Percentiles rank a stretch among this genome's conserved stretches.
These are phyloP conservation scores for Lachnellula suecica DNA, from an alignment of 2,329 filamentous ascomycete genomes.

Conservation along the genomic window DNA sequence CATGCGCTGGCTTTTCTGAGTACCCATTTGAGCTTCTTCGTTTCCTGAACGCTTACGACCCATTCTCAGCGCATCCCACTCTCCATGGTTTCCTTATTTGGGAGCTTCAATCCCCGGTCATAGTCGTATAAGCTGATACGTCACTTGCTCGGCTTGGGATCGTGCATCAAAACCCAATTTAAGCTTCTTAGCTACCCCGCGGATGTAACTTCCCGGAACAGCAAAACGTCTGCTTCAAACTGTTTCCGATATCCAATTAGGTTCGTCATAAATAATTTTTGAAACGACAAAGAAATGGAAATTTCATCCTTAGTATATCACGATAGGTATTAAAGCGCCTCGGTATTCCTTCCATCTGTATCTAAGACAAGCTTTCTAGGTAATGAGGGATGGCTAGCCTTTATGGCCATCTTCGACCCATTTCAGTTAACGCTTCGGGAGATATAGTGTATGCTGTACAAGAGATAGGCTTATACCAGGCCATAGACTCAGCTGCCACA, in stretches of 20 bases:
- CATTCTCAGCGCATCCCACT: neutral
- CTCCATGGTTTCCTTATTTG: neutral
- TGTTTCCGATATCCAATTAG: neutral
- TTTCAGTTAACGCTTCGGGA: no score
- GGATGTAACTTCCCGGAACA: conserved; percentile 15
- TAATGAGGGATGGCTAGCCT: no score
- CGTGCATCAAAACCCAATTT: neutral
- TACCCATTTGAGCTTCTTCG: no score
- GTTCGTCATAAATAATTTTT: neutral
- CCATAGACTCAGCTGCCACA: no score
- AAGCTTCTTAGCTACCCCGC: neutral
- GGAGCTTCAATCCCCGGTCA: no score
- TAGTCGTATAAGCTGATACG: neutral
- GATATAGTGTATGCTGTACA: no score
- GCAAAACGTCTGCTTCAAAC: conserved; percentile 3
- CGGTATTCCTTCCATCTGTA: neutral
- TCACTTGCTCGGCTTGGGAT: neutral
- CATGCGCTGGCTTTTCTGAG: no score
- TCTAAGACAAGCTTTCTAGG: neutral
- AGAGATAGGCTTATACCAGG: no score
- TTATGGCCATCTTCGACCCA: no score
- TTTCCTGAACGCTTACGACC: neutral
- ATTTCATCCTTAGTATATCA: neutral
- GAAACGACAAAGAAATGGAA: neutral
- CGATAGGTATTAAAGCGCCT: neutral